Conservation (phyloP, 1,139 yeast species). For the Blastobotrys persicus region DNA sequence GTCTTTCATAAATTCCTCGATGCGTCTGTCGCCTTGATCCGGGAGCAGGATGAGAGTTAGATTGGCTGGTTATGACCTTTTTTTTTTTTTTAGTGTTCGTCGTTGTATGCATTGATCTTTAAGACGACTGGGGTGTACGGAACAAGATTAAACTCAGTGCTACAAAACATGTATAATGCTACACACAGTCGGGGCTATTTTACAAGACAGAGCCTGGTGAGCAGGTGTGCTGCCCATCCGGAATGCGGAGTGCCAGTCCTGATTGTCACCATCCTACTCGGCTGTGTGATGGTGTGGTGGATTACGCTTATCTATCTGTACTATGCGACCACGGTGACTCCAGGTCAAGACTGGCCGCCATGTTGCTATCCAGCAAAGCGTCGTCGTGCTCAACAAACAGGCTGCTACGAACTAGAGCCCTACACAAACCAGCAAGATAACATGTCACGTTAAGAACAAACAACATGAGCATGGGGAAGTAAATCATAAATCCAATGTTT, state of each 20-base stretch:
- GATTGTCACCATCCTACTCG: not conserved
- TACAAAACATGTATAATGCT: no score
- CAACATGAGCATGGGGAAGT: no score
- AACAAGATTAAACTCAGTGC: no score
- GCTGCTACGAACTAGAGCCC: not conserved
- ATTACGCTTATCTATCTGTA: not conserved
- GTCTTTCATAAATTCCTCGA: not conserved
- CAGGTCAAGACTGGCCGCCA: not conserved
- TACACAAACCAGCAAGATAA: not conserved
- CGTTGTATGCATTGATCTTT: no score
- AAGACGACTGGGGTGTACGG: no score
- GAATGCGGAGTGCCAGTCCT: not conserved
- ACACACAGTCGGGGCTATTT: no score
- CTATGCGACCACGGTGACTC: not conserved
- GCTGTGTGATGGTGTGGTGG: not conserved
- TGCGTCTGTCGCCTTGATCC: not conserved
- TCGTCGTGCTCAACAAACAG: constrained; percentile 9
- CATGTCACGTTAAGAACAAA: no score
- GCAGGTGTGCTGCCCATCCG: not conserved
- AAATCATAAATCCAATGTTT: no score
- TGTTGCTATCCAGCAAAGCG: not conserved
- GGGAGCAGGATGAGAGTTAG: not conserved
- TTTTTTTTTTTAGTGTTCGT: not conserved
- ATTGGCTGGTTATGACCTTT: no score
- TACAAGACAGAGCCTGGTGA: not conserved